Evolutionary conservation across 108 stramenopile species (phyloP).

Genomic region (Cyclotella baltica): DNA sequence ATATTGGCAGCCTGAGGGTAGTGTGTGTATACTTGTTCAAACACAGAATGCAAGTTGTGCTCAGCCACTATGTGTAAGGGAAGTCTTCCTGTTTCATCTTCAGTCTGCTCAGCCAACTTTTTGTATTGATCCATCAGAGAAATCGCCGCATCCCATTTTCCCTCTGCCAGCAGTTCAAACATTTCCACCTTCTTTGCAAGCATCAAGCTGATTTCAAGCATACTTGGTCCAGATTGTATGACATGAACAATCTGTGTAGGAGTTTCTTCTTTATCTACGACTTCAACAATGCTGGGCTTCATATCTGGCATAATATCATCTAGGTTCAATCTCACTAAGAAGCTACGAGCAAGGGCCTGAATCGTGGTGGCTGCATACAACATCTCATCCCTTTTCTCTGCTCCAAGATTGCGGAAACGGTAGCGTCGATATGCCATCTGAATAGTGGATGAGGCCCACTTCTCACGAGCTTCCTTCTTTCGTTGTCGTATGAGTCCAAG

Average conservation of each 20-base stretch:
- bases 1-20: conserved; percentile 76
- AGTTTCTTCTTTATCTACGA: not conserved
- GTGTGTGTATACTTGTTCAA: conserved; percentile 76
- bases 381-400: conserved; percentile 42
- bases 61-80: conserved; percentile 84
- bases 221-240: conserved; percentile 33
- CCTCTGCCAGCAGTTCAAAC: conserved; percentile 39
- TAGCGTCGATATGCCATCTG: conserved; percentile 50
- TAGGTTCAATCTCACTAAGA: conserved; percentile 35
- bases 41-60: conserved; percentile 62
- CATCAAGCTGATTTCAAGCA: conserved; percentile 34
- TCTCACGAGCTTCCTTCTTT: conserved; percentile 33
- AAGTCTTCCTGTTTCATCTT: conserved; percentile 72
- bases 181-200: conserved; percentile 21
- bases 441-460: conserved; percentile 49
- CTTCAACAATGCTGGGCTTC: conserved; percentile 9
- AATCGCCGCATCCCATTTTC: conserved; percentile 49
- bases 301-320: conserved; percentile 34
- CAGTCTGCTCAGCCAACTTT: conserved; percentile 42
- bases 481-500: conserved; percentile 37
- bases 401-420: conserved; percentile 46
- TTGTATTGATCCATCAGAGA: conserved; percentile 37
- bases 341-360: conserved; percentile 72
- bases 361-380: conserved; percentile 58
- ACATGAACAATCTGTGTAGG: conserved; percentile 11